Percentiles rank a stretch among this genome's conserved stretches.
phyloP scores from a whole-genome alignment of 2,329 filamentous ascomycete genomes.

The Microdochium bolleyi region DNA sequence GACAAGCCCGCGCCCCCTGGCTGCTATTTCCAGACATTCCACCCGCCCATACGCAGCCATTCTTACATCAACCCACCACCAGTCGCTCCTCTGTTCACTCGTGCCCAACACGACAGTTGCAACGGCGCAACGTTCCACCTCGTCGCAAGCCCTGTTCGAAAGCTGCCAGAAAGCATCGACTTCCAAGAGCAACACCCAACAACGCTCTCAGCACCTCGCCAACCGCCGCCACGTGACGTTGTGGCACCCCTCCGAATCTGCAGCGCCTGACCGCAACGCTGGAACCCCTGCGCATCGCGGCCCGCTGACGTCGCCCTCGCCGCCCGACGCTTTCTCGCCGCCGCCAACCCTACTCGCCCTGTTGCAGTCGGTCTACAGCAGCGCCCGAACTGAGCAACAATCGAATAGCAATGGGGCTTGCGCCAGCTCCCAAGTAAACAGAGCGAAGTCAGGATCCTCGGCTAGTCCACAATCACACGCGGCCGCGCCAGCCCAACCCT shows the following conservation, averaged over 20 bases:
- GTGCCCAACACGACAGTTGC: too few species aligned
- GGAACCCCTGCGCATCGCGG: neutral
- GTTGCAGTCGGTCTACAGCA: neutral
- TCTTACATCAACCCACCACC: too few species aligned
- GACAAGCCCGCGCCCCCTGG: too few species aligned
- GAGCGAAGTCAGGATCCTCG: neutral
- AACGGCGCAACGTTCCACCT: too few species aligned
- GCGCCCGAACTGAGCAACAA: neutral
- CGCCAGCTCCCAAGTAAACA: neutral
- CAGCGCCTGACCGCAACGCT: neutral
- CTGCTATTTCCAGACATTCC: too few species aligned
- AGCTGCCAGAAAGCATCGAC: too few species aligned
- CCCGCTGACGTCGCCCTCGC: neutral
- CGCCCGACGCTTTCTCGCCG: neutral
- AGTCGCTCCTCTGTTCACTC: too few species aligned
- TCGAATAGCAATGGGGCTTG: neutral
- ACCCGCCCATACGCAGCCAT: too few species aligned
- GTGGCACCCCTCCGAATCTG: neutral
- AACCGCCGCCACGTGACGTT: too few species aligned
- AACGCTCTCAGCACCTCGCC: too few species aligned
- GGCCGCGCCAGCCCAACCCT: slow-evolving; percentile 7
- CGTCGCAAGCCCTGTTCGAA: too few species aligned
- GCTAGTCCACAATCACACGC: slow-evolving; percentile 13
- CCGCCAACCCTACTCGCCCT: neutral
- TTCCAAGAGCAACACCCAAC: too few species aligned